Conservation (phyloP, 768 basidiomycete species). For the Antrodiella citrinella region DNA sequence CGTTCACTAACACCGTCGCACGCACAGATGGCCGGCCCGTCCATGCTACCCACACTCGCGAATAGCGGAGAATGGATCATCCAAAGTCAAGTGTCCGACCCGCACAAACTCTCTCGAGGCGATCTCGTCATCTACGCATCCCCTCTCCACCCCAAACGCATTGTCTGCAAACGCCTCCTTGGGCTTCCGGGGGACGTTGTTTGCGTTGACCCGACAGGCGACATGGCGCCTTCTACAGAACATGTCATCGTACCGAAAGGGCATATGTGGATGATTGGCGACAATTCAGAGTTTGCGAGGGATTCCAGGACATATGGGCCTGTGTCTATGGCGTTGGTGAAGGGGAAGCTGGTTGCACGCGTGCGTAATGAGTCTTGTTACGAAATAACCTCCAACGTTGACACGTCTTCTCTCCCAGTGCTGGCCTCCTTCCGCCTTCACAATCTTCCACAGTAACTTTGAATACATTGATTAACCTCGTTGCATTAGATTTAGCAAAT, state of each 20-base stretch:
- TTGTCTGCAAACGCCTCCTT: constrained; percentile 84
- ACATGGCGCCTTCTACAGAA: constrained; percentile 52
- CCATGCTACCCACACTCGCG: constrained; percentile 75
- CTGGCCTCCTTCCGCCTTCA: constrained; percentile 18
- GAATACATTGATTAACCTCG: constrained; percentile 20
- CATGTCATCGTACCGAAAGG: constrained; percentile 78
- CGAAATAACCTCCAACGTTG: neutral
- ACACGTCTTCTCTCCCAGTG: constrained; percentile 13
- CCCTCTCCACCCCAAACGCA: constrained; percentile 54
- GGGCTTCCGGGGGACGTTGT: constrained; percentile 86
- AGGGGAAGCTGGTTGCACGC: constrained; percentile 56
- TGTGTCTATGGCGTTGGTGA: constrained; percentile 72
- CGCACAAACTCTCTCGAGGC: constrained; percentile 52
- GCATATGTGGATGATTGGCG: constrained; percentile 86
- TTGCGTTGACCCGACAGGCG: constrained; percentile 80
- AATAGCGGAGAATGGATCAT: constrained; percentile 50
- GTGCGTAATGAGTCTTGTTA: constrained; percentile 30
- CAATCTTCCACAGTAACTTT: constrained; percentile 24
- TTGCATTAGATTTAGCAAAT: neutral
- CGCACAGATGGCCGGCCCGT: constrained; percentile 58
- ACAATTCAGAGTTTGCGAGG: constrained; percentile 74
- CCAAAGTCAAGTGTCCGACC: constrained; percentile 53
- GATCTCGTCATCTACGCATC: constrained; percentile 70
- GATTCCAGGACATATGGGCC: constrained; percentile 95
- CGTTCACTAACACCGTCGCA: constrained; percentile 4